Base-by-base conservation (phyloP, 1,284 basidiomycete genomes). In the Austroboletus rostrupii region DNA sequence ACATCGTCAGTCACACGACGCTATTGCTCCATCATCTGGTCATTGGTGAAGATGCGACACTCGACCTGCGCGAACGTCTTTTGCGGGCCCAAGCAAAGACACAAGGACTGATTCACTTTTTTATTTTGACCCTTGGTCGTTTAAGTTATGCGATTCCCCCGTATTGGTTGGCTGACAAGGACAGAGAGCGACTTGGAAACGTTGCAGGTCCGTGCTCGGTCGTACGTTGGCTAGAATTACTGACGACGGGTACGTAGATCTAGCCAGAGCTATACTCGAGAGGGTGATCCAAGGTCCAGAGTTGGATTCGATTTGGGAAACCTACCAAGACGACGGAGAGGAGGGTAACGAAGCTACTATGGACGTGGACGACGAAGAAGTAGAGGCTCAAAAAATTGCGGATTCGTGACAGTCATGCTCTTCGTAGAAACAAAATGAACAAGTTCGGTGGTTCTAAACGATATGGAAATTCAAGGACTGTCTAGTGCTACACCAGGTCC, bases 271-370 rank as follows among this genome's bases (percentile, higher is more conserved):
- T 45, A 71, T 92, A 26, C 71, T 91, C 52, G 86, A 88, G 50
- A 68, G 79, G 10, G 80, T 90, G 16, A 80, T 90, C 5, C 85
- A 87, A 61, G 89, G 87, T 0, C 87, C 87, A 2, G 85, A 88
- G 59, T 75, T 79, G 40, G 88, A 91, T 53, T 75, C 72, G 39
- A 77, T 90, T 28, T 90, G 83, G 76, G 78, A 76, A 50, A 75
- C 83, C 19, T 90, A 83, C 61, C 80, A 83, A 53, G 66, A 72
- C 17, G 74, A 75, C 12, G 67, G 67, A 28, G 74, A 77, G 35
- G 70, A 72, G 29, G 68, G 68, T n/a, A 69, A 67, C 49, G 74
- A 78, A 53, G 72, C 71, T 45, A 75, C 75, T 37, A 76, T 78
- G 71, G 82, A 83, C 46, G 74, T 76, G 35, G 65, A 66, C 13